Conservation (phyloP, 768 basidiomycete species). For the Mycena rebaudengoi region DNA sequence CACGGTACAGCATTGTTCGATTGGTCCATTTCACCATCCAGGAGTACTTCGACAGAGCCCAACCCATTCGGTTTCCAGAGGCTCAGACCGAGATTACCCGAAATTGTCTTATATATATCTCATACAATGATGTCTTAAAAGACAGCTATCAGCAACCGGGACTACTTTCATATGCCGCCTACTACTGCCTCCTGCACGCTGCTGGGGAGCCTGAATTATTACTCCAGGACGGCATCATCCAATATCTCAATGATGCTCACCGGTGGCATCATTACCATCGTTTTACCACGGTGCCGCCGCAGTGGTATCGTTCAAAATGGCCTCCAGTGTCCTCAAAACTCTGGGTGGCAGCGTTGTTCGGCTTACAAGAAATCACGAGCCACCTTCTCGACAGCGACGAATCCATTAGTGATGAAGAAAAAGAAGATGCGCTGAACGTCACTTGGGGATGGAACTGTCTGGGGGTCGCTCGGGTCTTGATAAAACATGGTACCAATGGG, state of each 20-base stretch:
- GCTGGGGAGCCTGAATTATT: neutral
- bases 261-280: neutral
- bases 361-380: no score
- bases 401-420: no score
- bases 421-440: no score
- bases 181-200: neutral
- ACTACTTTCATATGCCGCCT: neutral
- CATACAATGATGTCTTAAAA: neutral
- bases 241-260: neutral
- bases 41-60: neutral
- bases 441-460: no score
- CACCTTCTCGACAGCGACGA: no score
- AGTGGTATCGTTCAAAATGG: no score
- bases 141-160: neutral
- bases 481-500: no score
- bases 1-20: no score
- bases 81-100: neutral
- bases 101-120: neutral
- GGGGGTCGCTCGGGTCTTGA: no score
- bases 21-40: slow-evolving; percentile 4
- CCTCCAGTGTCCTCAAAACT: no score
- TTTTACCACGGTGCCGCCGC: neutral
- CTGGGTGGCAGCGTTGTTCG: no score
- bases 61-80: neutral
- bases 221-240: neutral